phyloP scores from a whole-genome alignment of 129 eudicot genomes.

The Oenanthe sinensis region DNA sequence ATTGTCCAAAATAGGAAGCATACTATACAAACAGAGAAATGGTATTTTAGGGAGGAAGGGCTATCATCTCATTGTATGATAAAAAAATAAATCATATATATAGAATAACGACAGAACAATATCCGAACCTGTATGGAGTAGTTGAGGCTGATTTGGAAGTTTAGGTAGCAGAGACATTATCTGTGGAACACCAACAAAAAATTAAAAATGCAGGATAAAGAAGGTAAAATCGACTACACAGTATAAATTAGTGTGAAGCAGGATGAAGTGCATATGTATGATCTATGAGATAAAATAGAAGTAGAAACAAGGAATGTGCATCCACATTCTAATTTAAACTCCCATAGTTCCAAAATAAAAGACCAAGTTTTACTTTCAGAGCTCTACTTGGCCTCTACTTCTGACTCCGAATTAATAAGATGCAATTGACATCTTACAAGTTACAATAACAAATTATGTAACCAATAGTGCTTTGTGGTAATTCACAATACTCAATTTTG shows the following conservation, averaged over 20 bases:
- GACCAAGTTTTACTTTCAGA: not conserved
- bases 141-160: constrained; percentile 82
- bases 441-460: not conserved
- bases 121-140: constrained; percentile 81
- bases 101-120: constrained; percentile 4
- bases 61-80: not conserved
- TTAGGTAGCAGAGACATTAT: constrained; percentile 85
- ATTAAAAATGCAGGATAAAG: not conserved
- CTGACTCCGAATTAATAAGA: not conserved
- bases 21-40: not conserved
- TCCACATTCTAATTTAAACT: not conserved
- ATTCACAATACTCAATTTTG: not conserved
- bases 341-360: not conserved
- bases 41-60: not conserved
- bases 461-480: not conserved
- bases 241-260: not conserved
- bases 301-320: not conserved
- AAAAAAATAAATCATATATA: not conserved
- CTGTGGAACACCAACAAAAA: constrained; percentile 35
- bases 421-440: not conserved
- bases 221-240: not conserved
- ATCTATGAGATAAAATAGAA: not conserved
- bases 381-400: not conserved
- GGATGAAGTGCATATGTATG: constrained; percentile 1
- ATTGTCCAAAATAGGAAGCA: not conserved